Conservation (phyloP, 2,329 filamentous ascomycete species). For the Fonsecaea monophora region DNA sequence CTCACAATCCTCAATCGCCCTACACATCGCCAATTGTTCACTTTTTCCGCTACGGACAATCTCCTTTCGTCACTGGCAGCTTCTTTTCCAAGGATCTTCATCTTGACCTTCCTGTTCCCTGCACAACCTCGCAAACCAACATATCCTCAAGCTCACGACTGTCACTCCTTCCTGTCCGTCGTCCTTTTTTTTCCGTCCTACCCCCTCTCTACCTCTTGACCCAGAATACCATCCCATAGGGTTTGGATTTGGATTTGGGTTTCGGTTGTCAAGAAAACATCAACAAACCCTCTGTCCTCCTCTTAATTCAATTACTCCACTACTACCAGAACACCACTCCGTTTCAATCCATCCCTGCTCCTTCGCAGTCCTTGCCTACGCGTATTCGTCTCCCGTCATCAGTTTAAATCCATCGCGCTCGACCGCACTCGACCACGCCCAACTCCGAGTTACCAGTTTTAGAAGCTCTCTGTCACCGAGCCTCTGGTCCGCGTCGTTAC, state of each 20-base stretch:
- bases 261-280: slow-evolving; percentile 15
- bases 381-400: slow-evolving; percentile 25
- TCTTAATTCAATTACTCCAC: slow-evolving; percentile 13
- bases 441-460: slow-evolving; percentile 29
- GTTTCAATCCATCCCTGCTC: slow-evolving; percentile 35
- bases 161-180: slow-evolving; percentile 40
- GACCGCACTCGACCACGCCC: slow-evolving; percentile 8
- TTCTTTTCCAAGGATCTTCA: slow-evolving; percentile 20
- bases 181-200: slow-evolving; percentile 16
- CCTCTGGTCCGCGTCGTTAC: slow-evolving; percentile 14
- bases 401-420: slow-evolving; percentile 19
- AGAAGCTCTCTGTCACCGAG: slow-evolving; percentile 19
- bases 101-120: slow-evolving; percentile 21
- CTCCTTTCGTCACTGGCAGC: slow-evolving; percentile 27
- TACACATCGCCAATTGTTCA: slow-evolving; percentile 1
- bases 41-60: slow-evolving; percentile 13
- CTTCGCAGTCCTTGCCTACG: slow-evolving; percentile 13
- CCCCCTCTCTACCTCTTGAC: background rate
- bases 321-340: slow-evolving; percentile 7
- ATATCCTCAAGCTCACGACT: slow-evolving; percentile 29
- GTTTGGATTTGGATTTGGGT: slow-evolving; percentile 4
- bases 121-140: background rate
- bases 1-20: background rate
- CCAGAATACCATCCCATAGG: slow-evolving; percentile 1
- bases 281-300: slow-evolving; percentile 12